phyloP scores from a whole-genome alignment of 2,329 filamentous ascomycete genomes.

The Whalleya microplaca region DNA sequence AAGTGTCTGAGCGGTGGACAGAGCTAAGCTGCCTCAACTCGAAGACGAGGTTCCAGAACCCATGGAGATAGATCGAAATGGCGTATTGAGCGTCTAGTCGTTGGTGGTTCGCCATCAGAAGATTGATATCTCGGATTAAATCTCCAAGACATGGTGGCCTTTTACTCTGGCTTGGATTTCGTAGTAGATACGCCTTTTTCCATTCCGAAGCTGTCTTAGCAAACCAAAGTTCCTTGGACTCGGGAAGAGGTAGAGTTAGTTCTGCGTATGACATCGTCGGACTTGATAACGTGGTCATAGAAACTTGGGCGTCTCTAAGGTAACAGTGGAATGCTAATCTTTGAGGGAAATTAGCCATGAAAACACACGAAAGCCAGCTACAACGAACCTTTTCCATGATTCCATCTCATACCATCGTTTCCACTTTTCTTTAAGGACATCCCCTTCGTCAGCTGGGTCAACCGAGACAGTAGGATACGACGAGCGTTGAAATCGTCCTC shows the following conservation, averaged over 20 bases:
- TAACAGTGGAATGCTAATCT: conserved; percentile 68
- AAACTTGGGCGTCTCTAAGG: conserved; percentile 67
- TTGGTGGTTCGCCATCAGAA: conserved; percentile 52
- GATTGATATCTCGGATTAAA: conserved; percentile 58
- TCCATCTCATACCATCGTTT: conserved; percentile 65
- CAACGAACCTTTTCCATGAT: conserved; percentile 62
- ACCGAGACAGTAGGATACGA: conserved; percentile 57
- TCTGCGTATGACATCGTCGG: conserved; percentile 72
- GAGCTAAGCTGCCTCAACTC: conserved; percentile 66
- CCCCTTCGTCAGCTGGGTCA: conserved; percentile 56
- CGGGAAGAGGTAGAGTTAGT: conserved; percentile 67
- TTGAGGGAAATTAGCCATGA: conserved; percentile 8
- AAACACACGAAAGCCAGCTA: not conserved
- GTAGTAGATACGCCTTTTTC: conserved; percentile 61
- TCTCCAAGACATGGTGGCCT: conserved; percentile 58
- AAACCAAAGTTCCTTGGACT: conserved; percentile 65
- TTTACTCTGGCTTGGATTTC: conserved; percentile 42
- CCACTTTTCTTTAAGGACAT: conserved; percentile 67
- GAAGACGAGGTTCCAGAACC: conserved; percentile 67
- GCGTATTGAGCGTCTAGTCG: conserved; percentile 61
- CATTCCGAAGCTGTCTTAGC: conserved; percentile 66
- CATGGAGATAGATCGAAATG: conserved; percentile 65
- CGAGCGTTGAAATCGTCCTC: conserved; percentile 61
- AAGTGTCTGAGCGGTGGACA: conserved; percentile 51
- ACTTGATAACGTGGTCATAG: conserved; percentile 67